Evolutionary conservation across 1,284 basidiomycete genomes (phyloP), one percentile per base, ranked within the genome.

Genomic region (Malassezia sympodialis): DNA sequence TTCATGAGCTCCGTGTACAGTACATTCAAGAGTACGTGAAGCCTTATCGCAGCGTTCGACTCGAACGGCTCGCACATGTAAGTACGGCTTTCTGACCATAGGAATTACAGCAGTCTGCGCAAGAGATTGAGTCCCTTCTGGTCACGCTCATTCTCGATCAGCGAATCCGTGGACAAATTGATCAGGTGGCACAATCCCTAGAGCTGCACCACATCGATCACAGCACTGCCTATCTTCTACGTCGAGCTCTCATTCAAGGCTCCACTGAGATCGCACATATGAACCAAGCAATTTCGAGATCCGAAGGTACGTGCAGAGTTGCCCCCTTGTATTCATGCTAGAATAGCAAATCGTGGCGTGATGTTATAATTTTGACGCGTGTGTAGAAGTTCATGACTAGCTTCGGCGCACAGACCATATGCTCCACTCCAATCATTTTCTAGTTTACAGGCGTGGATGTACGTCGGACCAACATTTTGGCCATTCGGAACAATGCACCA

Each of bases 11-110:
- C 48, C 82, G 93, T 4, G 96, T 91, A 0, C 90, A 93, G 69
- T 98, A 96, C 75, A 83, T 98, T 58, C 90, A 96, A 63, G 93
- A 96, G 75, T 83, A 96, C 59, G 91, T 98, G 79, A 91, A 90
- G 75, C 90, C 91, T 1, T 98, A 98, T 76, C 91, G 88, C 1
- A 82, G 90, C 31, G 81, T 98, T 43, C 90, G 96, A 74, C 80
- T 96, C 39, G 82, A 84, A 12, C 32, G 49, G 24, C 47, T 64
- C n/a, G 50, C 48, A 3, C 69, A 96, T 88, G 49, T 51, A 37
- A n/a, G 41, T 45, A 8, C 19, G 15, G 35, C 10, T 7, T 8
- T 41, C 21, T 35, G 11, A 37, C 56, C 12, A 4, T 69, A 96
- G 88, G 90, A 96, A 84, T 80, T 98, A 49, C 90, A 93, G 65